These are phyloP conservation scores for Aspergillus tubingensis DNA, from an alignment of 2,329 filamentous ascomycete species.

Conservation along the genomic window DNA sequence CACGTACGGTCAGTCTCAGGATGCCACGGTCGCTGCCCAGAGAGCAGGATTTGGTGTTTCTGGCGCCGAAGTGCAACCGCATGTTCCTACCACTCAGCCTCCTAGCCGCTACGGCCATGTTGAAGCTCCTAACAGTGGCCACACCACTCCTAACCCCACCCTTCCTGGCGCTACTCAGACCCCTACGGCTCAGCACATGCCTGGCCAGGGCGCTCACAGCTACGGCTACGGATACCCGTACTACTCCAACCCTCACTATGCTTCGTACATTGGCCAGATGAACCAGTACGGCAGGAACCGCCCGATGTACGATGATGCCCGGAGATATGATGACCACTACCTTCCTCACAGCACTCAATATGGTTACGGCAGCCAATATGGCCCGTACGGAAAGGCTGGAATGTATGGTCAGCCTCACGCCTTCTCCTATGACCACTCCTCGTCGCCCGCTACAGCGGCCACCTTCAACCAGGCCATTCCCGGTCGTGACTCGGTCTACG, in stretches of 20 bases:
- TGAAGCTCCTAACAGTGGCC: conserved; percentile 81
- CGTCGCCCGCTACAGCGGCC: conserved; percentile 63
- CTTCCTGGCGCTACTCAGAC: conserved; percentile 58
- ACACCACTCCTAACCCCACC: conserved; percentile 85
- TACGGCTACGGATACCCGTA: conserved; percentile 64
- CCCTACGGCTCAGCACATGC: conserved; percentile 56
- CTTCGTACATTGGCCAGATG: conserved; percentile 61
- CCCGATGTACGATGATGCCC: conserved; percentile 53
- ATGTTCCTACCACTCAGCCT: conserved; percentile 67
- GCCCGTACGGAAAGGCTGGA: conserved; percentile 57
- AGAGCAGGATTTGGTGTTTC: conserved; percentile 72
- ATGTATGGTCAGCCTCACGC: conserved; percentile 66
- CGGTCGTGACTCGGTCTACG: conserved; percentile 60
- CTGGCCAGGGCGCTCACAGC: conserved; percentile 52
- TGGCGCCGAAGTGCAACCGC: conserved; percentile 61
- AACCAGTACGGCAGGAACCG: conserved; percentile 51
- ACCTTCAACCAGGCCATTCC: conserved; percentile 45
- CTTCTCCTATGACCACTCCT: conserved; percentile 66
- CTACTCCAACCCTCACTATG: conserved; percentile 64
- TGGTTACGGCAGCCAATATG: conserved; percentile 54
- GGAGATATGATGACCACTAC: conserved; percentile 52
- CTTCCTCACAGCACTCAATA: conserved; percentile 55
- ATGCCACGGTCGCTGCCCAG: conserved; percentile 68
- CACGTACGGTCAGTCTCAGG: conserved; percentile 68
- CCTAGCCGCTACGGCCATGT: conserved; percentile 70